phyloP scores from a whole-genome alignment of 805 yeast genomes.

The Wickerhamiella brachini region DNA sequence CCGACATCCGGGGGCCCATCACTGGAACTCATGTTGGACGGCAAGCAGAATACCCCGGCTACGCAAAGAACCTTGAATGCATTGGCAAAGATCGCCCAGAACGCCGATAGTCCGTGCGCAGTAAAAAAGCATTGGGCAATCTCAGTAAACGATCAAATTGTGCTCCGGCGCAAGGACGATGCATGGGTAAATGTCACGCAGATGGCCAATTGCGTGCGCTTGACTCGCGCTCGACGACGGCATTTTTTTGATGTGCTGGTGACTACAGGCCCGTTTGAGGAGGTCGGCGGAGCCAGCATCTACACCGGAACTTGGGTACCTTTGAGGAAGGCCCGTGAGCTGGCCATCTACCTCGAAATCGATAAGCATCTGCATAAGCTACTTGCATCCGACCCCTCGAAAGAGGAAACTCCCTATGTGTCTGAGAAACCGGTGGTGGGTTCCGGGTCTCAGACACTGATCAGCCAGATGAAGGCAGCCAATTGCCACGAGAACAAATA shows the following conservation, averaged over 20 bases:
- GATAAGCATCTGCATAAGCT: not conserved
- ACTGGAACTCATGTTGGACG: not conserved
- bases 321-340: not conserved
- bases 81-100: not conserved
- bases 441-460: no score
- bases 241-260: not conserved
- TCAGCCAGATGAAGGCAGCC: no score
- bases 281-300: not conserved
- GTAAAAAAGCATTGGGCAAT: not conserved
- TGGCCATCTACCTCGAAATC: not conserved
- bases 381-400: not conserved
- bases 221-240: not conserved
- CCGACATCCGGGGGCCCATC: not conserved
- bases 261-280: not conserved
- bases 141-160: not conserved
- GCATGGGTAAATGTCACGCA: not conserved
- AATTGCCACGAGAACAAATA: no score
- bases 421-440: not conserved
- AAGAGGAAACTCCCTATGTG: not conserved
- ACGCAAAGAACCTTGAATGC: not conserved
- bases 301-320: not conserved
- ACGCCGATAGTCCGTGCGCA: not conserved
- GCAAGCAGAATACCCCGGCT: not conserved
- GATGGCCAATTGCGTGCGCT: not conserved
- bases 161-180: not conserved